These are phyloP conservation scores for Zymoseptoria ardabiliae DNA, from an alignment of 2,329 filamentous ascomycete species.

Conservation along the genomic window DNA sequence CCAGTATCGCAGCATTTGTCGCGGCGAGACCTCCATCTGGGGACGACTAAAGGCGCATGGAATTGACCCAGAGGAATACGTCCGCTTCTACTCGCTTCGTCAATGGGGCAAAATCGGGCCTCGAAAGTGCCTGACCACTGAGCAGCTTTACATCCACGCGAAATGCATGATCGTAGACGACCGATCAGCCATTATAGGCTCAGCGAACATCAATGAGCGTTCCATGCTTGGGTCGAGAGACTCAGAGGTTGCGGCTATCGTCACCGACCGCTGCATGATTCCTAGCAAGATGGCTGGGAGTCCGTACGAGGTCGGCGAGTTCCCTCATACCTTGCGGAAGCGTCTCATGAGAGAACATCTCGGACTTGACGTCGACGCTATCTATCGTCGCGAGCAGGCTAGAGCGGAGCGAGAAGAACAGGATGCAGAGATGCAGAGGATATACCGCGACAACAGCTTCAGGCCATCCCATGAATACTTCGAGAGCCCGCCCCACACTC, in stretches of 20 bases:
- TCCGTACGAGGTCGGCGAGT: slow-evolving; percentile 83
- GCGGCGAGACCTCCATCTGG: slow-evolving; percentile 87
- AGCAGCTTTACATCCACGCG: slow-evolving; percentile 96
- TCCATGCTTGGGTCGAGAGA: slow-evolving; percentile 90
- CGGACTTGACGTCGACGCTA: slow-evolving; percentile 87
- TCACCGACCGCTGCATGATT: slow-evolving; percentile 88
- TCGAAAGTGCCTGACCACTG: slow-evolving; percentile 76
- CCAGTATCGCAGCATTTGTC: slow-evolving; percentile 91
- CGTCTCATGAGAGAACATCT: slow-evolving; percentile 95
- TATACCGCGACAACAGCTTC: slow-evolving; percentile 25
- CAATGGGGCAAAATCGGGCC: slow-evolving; percentile 87
- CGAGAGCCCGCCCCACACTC: slow-evolving; percentile 31
- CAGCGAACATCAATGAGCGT: slow-evolving; percentile 96
- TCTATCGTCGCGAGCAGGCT: slow-evolving; percentile 39
- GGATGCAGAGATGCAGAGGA: slow-evolving; percentile 49
- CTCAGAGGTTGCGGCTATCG: slow-evolving; percentile 82
- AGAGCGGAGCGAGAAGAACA: slow-evolving; percentile 42
- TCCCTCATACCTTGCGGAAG: slow-evolving; percentile 86
- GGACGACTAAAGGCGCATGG: slow-evolving; percentile 69
- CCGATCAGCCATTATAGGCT: slow-evolving; percentile 85
- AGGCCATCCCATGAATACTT: slow-evolving; percentile 19
- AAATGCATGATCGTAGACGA: slow-evolving; percentile 97
- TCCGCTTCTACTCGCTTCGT: slow-evolving; percentile 86
- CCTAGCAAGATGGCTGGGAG: slow-evolving; percentile 84
- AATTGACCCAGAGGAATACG: slow-evolving; percentile 91